Percentiles rank a stretch among this genome's conserved stretches.
These are phyloP conservation scores for Serendipita sp. DNA, from an alignment of 768 basidiomycete genomes.

Conservation along the genomic window DNA sequence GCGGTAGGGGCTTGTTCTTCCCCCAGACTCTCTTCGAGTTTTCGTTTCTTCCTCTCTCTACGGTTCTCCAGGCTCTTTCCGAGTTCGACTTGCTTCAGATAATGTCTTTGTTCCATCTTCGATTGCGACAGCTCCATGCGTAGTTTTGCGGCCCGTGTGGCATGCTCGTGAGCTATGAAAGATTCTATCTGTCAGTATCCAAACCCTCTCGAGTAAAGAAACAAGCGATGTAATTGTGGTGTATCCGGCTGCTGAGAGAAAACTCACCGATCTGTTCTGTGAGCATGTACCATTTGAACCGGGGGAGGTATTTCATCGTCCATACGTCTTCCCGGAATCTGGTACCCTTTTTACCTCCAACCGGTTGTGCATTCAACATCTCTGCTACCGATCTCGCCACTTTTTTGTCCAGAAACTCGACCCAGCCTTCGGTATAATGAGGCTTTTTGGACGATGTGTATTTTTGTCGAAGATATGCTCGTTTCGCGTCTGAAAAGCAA, in stretches of 20 bases:
- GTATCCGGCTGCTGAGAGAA: no score
- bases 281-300: constrained; percentile 98
- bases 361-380: constrained; percentile 91
- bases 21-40: constrained; percentile 15
- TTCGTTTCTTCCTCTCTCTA: constrained; percentile 34
- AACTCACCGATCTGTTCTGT: constrained; percentile 95
- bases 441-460: constrained; percentile 70
- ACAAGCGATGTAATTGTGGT: no score
- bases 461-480: constrained; percentile 71
- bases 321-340: constrained; percentile 95
- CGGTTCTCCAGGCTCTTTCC: constrained; percentile 75
- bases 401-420: constrained; percentile 91
- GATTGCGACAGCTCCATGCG: constrained; percentile 85
- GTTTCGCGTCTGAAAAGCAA: constrained; percentile 48
- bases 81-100: constrained; percentile 86
- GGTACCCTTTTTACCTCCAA: constrained; percentile 83
- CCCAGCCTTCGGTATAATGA: constrained; percentile 94
- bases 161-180: constrained; percentile 74
- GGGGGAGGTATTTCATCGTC: constrained; percentile 98
- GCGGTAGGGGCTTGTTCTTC: background rate
- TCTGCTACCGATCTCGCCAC: constrained; percentile 80
- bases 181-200: background rate
- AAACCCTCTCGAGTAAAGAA: background rate
- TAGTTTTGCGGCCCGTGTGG: constrained; percentile 73
- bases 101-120: constrained; percentile 75